A percentile compares a stretch with the other conserved stretches of the same genome.
These are phyloP conservation scores for Leccinum disarticulatum DNA, from an alignment of 768 basidiomycete species.

Conservation along the genomic window DNA sequence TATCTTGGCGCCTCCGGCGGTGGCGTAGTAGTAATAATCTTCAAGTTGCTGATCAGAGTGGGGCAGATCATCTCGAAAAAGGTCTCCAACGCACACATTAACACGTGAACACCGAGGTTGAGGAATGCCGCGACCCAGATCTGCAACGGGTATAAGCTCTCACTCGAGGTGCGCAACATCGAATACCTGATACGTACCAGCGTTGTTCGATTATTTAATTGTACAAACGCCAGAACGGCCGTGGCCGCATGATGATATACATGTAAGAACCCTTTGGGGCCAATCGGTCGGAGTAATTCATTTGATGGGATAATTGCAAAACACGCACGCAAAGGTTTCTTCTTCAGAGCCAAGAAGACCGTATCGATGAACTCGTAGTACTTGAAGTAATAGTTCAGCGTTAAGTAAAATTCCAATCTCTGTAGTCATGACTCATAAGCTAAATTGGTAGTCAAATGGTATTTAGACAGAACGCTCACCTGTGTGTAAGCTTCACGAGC, in stretches of 20 bases:
- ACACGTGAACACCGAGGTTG: slow-evolving; percentile 88
- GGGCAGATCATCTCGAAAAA: background rate
- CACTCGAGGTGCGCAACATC: background rate
- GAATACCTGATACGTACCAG: slow-evolving; percentile 53
- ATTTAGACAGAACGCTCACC: slow-evolving; percentile 46
- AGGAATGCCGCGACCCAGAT: slow-evolving; percentile 90
- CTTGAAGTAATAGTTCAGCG: slow-evolving; percentile 97
- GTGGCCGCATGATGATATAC: slow-evolving; percentile 98
- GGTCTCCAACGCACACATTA: slow-evolving; percentile 74
- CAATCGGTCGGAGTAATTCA: slow-evolving; percentile 1
- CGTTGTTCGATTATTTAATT: slow-evolving; percentile 86
- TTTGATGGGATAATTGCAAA: background rate
- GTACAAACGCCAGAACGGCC: slow-evolving; percentile 87
- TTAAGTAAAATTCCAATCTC: slow-evolving; percentile 92
- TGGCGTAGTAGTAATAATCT: slow-evolving; percentile 99
- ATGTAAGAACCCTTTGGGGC: slow-evolving; percentile 78
- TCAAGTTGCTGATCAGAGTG: slow-evolving; percentile 3
- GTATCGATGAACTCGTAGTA: slow-evolving; percentile 95
- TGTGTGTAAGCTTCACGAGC: slow-evolving; percentile 73
- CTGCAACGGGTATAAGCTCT: slow-evolving; percentile 36
- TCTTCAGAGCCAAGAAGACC: slow-evolving; percentile 93
- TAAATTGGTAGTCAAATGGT: background rate
- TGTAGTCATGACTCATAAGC: slow-evolving; percentile 30
- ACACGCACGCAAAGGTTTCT: slow-evolving; percentile 85
- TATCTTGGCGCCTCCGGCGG: slow-evolving; percentile 56